Base-by-base conservation (phyloP, 202 grass and related monocot species). In the Digitaria exilis region DNA sequence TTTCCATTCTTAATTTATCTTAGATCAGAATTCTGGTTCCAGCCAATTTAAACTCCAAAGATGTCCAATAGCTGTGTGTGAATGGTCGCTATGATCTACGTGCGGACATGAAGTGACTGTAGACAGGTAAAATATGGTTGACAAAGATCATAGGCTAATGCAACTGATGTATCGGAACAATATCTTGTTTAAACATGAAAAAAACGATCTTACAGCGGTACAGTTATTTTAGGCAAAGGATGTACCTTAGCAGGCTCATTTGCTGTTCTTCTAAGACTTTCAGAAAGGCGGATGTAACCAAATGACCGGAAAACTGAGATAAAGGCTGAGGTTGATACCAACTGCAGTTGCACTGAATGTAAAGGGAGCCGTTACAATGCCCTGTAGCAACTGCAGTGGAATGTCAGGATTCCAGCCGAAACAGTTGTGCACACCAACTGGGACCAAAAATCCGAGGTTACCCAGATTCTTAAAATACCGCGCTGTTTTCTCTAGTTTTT, bases 261-360 rank as follows among this genome's bases (percentile, higher is more conserved):
- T 45, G 93, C 89, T 64, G 93, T 94, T 84, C 83, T 93, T 60
- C 66, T 84, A 62, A 98, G 91, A 31, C 85, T 91, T 81, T 98
- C 83, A 76, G 96, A 93, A 67, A 96, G 87, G 48, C 91, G 89
- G 68, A 96, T 94, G 54, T 98, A 96, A 71, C 93, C 85, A 85
- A 92, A 98, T 66, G 96, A 95, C 89, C 91, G 82, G 83, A 96
- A 96, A 5, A 94, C 85, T 13, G 93, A 98, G 71, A 98, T 28
- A 62, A 96, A 98, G 61, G 93, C 96, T 2, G 86, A 78, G n/a
- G 84, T n/a, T 34, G 77, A 94, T 80, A 69, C 85, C 66, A 28
- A 76, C 29, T 21, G 91, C 68, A 83, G 93, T 90, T 26, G 91
- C 63, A 56, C 86, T 82, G 63, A 94, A 96, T 64, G 93, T 98